A percentile compares a stretch with the other conserved stretches of the same genome.
Conservation (phyloP, 345 rosid genomes). For the Eucalyptus tenuipes region DNA sequence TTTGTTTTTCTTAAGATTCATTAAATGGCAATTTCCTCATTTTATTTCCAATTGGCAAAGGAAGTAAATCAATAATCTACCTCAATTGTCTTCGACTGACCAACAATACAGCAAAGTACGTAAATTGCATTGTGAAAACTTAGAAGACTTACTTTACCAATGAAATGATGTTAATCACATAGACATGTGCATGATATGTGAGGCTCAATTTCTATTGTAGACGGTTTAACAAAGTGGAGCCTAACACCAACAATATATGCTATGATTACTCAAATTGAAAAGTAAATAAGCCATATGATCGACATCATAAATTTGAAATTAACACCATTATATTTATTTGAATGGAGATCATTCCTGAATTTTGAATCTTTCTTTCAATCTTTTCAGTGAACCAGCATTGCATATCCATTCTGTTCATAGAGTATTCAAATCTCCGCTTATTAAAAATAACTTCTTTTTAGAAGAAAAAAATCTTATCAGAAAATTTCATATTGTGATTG, state of each 20-base stretch:
- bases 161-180: too few relatives aligned
- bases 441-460: background rate
- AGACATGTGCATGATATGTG: background rate
- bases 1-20: background rate
- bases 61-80: background rate
- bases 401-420: background rate
- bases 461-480: background rate
- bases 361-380: background rate
- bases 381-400: background rate
- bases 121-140: background rate
- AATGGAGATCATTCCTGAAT: background rate
- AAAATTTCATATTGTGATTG: background rate
- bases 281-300: background rate
- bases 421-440: background rate
- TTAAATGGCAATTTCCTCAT: background rate
- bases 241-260: background rate
- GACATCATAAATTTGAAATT: background rate
- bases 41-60: background rate
- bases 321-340: background rate
- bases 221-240: background rate
- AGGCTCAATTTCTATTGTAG: rapidly evolving
- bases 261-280: background rate
- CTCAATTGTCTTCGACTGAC: background rate
- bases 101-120: background rate
- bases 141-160: background rate